phyloP scores from a whole-genome alignment of 31 red algal genomes.

The Asparagopsis taxiformis region DNA sequence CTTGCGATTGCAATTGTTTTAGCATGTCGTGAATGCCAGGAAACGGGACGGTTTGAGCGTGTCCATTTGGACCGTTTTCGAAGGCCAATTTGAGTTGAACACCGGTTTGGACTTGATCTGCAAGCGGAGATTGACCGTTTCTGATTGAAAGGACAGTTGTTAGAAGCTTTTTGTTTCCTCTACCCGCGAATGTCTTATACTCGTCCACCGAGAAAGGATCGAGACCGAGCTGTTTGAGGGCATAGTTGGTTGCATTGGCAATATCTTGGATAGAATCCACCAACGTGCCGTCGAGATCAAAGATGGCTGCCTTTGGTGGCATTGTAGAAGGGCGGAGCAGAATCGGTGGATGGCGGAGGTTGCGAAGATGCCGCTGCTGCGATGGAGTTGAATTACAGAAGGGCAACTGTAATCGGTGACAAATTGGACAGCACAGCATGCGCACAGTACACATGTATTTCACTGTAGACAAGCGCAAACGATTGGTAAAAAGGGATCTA shows the following conservation, averaged over 20 bases:
- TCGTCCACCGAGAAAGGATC: conserved; percentile 7
- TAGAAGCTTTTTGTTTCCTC: conserved; percentile 25
- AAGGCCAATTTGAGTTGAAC: conserved; percentile 27
- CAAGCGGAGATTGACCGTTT: neutral
- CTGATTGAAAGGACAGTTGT: neutral
- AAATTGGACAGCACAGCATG: no score
- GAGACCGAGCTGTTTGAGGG: conserved; percentile 19
- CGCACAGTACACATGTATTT: no score
- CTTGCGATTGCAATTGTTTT: neutral
- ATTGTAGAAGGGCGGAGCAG: neutral
- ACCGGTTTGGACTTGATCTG: conserved; percentile 3
- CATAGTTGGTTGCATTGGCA: conserved; percentile 33
- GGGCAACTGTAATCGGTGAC: no score
- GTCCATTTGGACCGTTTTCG: conserved; percentile 12
- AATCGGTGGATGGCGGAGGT: neutral
- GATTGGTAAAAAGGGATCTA: no score
- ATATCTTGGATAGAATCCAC: conserved; percentile 60
- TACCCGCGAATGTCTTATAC: conserved; percentile 27
- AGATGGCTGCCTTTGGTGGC: conserved; percentile 27
- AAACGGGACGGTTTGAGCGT: conserved; percentile 30
- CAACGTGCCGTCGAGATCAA: conserved; percentile 76
- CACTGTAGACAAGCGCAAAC: no score
- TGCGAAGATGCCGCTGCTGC: neutral
- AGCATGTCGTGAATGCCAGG: conserved; percentile 45
- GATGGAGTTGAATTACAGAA: no score